Evolutionary conservation across 805 yeast genomes (phyloP), one percentile per base, ranked within the genome.

Genomic region (Pichia nakasei): DNA sequence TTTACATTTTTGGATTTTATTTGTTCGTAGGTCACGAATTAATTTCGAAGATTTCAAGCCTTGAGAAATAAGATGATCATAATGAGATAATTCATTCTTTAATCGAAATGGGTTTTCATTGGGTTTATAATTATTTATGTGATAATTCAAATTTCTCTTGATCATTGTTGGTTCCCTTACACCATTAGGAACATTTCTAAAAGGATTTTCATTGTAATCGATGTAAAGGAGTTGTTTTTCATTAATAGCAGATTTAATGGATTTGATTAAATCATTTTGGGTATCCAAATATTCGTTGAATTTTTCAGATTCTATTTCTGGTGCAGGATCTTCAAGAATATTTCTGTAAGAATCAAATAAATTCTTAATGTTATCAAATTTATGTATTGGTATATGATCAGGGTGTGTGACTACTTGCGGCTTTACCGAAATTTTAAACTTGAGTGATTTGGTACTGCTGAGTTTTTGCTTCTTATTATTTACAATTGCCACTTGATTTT

Each of bases 1-100:
- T 53, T 78, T 76, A 2, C 86, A 78, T 51, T 79, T 72, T n/a
- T 81, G 73, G 15, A 78, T 73, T 49, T 82, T 84, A 22, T 75
- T 73, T 45, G 69, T 76, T 44, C 85, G 71, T 45, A 75, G 71
- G 48, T 82, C 89, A 41, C 74, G 76, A 48, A 87, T 78, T 11
- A 85, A 62, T 50, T 77, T 81, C 5, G 95, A 75, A 52, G 86
- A 75, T 37, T 77, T 71, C 22, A 80, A 59, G 2, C 89, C 94
- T 50, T 91, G 97, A 1, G 80, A 73, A 0, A 87, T 60, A 24
- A 93, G 64, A 59, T 85, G 81, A 54, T 89, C 97, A 37, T 75
- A 73, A 54, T 76, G 81, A 0, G 89, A 76, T 55, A 65, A 49
- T 37, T 63, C 66, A 37, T 59, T 55, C 38, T 57, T 55, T 34